A percentile compares a stretch with the other conserved stretches of the same genome.
phyloP scores from a whole-genome alignment of 2,329 filamentous ascomycete species.

The Incumbomyces lentus region DNA sequence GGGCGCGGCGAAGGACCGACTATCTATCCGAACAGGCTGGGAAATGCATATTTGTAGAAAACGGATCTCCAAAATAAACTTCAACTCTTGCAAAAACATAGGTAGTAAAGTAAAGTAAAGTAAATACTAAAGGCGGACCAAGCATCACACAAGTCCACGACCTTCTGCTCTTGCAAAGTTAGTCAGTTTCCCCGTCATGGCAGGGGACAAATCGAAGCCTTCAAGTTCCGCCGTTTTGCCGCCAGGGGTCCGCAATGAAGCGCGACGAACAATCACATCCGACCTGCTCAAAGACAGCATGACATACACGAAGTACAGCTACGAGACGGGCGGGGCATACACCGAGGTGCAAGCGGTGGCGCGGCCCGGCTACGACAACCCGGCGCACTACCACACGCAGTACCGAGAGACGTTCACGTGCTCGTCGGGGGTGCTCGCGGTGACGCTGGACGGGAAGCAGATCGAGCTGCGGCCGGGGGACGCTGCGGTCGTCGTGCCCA shows the following conservation, averaged over 20 bases:
- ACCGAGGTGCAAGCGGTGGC: background rate
- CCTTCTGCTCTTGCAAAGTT: too few species aligned
- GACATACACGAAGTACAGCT: conserved; percentile 1
- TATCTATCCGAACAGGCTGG: too few species aligned
- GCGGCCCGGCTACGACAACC: conserved; percentile 1
- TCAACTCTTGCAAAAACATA: too few species aligned
- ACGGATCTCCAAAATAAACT: too few species aligned
- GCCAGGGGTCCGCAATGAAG: background rate
- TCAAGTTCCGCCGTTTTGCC: background rate
- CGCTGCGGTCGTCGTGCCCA: background rate
- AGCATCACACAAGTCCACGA: too few species aligned
- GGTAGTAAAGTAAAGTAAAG: too few species aligned
- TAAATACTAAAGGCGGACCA: too few species aligned
- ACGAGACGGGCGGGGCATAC: background rate
- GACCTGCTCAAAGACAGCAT: background rate
- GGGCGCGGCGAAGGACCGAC: too few species aligned
- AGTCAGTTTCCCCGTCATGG: too few species aligned
- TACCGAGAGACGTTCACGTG: background rate
- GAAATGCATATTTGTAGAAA: too few species aligned
- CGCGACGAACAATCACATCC: background rate
- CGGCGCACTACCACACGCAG: background rate
- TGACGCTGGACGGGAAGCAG: background rate
- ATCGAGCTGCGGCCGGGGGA: too few species aligned
- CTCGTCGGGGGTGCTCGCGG: background rate
- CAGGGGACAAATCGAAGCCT: too few species aligned